Evolutionary conservation across 2,329 filamentous ascomycete species (phyloP).

Genomic region (Colletotrichum kahawae): DNA sequence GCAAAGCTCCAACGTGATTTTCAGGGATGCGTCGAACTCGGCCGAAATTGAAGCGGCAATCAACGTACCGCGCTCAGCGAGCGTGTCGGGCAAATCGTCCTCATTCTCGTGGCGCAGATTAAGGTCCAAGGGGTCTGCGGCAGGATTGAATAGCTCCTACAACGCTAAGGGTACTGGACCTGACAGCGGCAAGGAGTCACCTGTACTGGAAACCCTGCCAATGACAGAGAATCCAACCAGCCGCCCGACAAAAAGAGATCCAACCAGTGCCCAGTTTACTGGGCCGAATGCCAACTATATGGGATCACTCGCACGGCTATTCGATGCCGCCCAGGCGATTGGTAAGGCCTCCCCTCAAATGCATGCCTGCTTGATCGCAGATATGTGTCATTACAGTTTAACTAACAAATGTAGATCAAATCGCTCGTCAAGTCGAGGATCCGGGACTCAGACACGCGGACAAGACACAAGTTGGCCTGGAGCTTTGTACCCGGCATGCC

Average conservation of each 20-base stretch:
- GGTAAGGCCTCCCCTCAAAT: slow-evolving; percentile 62
- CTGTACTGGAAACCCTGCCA: slow-evolving; percentile 73
- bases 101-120: slow-evolving; percentile 86
- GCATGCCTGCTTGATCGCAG: background rate
- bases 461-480: slow-evolving; percentile 92
- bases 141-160: slow-evolving; percentile 60
- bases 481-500: slow-evolving; percentile 90
- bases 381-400: background rate
- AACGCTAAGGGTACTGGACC: slow-evolving; percentile 34
- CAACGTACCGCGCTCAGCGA: slow-evolving; percentile 58
- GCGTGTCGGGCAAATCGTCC: slow-evolving; percentile 76
- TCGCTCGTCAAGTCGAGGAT: slow-evolving; percentile 94
- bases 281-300: slow-evolving; percentile 93
- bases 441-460: slow-evolving; percentile 90
- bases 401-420: slow-evolving; percentile 70
- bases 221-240: slow-evolving; percentile 73
- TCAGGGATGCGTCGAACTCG: slow-evolving; percentile 68
- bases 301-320: slow-evolving; percentile 85
- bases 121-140: slow-evolving; percentile 84
- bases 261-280: slow-evolving; percentile 71
- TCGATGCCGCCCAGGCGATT: slow-evolving; percentile 90
- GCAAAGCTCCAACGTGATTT: slow-evolving; percentile 73
- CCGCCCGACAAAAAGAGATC: slow-evolving; percentile 74
- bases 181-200: slow-evolving; percentile 58
- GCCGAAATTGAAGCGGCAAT: slow-evolving; percentile 50